These are phyloP conservation scores for Claviceps monticola DNA, from an alignment of 2,329 filamentous ascomycete genomes.

Conservation along the genomic window DNA sequence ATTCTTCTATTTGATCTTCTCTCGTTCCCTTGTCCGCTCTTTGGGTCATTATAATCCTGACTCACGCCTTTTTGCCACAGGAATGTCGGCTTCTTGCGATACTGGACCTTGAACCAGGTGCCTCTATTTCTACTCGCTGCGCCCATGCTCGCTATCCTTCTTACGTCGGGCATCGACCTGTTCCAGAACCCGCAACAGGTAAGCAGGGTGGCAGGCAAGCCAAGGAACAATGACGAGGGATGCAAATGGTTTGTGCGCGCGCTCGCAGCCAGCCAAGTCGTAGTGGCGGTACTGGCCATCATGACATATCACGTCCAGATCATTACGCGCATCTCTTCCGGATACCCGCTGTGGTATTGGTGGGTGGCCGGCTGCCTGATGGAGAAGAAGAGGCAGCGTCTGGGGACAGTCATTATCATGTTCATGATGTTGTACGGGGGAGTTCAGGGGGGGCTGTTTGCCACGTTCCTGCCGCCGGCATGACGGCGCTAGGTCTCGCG, in stretches of 20 bases:
- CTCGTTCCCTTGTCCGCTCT: background rate
- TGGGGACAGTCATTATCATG: constrained; percentile 33
- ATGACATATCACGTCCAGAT: constrained; percentile 89
- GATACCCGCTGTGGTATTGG: constrained; percentile 81
- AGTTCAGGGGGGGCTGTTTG: constrained; percentile 73
- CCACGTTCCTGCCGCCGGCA: constrained; percentile 83
- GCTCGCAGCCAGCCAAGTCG: constrained; percentile 57
- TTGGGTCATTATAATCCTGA: background rate
- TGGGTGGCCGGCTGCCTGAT: constrained; percentile 47
- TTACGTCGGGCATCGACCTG: constrained; percentile 41
- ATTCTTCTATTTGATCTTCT: background rate
- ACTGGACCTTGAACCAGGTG: constrained; percentile 79
- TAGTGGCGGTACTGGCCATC: constrained; percentile 57
- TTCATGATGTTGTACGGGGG: constrained; percentile 72
- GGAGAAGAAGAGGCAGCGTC: constrained; percentile 16
- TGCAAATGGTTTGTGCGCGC: constrained; percentile 27
- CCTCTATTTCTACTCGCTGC: constrained; percentile 76
- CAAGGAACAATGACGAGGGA: constrained; percentile 3
- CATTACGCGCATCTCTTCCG: constrained; percentile 76
- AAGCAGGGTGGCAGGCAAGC: background rate
- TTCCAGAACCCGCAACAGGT: constrained; percentile 12
- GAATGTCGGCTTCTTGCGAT: constrained; percentile 76
- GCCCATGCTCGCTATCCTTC: constrained; percentile 55
- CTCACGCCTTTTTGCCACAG: constrained; percentile 27
- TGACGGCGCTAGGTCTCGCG: constrained; percentile 21